Evolutionary conservation across 805 yeast species (phyloP).

Genomic region (Ogataea henricii): DNA sequence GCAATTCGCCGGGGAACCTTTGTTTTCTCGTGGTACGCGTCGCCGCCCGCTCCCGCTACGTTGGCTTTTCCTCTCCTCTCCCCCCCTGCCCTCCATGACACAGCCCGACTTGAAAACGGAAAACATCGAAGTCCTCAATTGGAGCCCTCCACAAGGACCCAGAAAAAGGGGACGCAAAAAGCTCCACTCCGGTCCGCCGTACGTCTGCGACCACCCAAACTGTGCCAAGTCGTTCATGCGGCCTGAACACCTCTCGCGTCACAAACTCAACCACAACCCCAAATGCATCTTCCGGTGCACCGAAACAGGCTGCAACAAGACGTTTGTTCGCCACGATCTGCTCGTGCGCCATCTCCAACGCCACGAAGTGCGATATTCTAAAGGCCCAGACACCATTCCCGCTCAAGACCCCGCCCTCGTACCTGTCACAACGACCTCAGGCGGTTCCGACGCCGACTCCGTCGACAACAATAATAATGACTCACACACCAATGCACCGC

Average conservation of each 20-base stretch:
- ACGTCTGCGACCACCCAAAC: slow-evolving; percentile 44
- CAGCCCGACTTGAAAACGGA: background rate
- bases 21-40: too few species aligned
- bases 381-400: background rate
- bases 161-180: slow-evolving; percentile 16
- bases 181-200: slow-evolving; percentile 31
- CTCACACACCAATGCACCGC: background rate
- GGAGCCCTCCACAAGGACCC: background rate
- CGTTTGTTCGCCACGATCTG: slow-evolving; percentile 64
- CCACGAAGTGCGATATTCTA: slow-evolving; percentile 31
- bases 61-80: background rate
- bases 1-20: too few species aligned
- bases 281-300: slow-evolving; percentile 54
- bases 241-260: slow-evolving; percentile 65
- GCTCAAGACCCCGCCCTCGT: too few species aligned
- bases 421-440: too few species aligned
- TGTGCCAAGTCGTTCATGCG: slow-evolving; percentile 61
- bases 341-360: slow-evolving; percentile 47
- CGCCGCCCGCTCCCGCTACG: too few species aligned
- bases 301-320: slow-evolving; percentile 51
- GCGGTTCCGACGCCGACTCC: background rate
- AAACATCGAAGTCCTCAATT: background rate
- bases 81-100: background rate
- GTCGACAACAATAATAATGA: too few species aligned
- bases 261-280: slow-evolving; percentile 61